Evolutionary conservation across 2,329 filamentous ascomycete genomes (phyloP).

Genomic region (Cladosporium sp.): DNA sequence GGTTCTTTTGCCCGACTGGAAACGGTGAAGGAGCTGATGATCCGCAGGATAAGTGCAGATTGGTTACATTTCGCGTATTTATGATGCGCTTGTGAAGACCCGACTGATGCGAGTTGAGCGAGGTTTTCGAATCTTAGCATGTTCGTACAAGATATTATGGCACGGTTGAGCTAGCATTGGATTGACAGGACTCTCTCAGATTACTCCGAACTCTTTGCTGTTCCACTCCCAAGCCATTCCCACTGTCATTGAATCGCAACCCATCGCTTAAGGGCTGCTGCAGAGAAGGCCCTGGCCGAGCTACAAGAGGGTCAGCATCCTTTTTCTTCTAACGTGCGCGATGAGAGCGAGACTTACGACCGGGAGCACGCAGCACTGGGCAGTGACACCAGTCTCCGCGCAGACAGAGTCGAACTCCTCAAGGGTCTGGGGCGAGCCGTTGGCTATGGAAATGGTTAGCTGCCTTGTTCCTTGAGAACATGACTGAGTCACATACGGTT

Average conservation of each 20-base stretch:
- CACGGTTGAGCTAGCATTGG: too few species aligned
- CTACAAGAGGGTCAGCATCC: not conserved
- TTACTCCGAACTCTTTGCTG: too few species aligned
- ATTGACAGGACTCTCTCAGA: too few species aligned
- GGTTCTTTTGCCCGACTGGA: constrained; percentile 24
- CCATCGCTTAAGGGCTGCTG: not conserved
- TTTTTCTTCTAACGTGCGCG: not conserved
- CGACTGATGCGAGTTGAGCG: too few species aligned
- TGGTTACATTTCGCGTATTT: too few species aligned
- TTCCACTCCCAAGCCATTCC: too few species aligned
- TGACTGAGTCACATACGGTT: constrained; percentile 10
- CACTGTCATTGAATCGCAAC: too few species aligned
- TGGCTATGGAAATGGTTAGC: not conserved
- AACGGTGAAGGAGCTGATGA: not conserved
- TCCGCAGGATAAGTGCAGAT: too few species aligned
- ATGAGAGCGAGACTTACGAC: constrained; percentile 6
- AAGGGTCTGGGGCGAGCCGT: not conserved
- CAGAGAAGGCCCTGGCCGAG: constrained; percentile 10
- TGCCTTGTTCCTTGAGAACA: too few species aligned
- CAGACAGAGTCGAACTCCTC: constrained; percentile 7
- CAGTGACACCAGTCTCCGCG: constrained; percentile 9
- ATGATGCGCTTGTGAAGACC: too few species aligned
- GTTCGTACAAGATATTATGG: too few species aligned
- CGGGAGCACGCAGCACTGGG: constrained; percentile 13
- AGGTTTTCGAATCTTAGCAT: too few species aligned